phyloP scores from a whole-genome alignment of 1,284 basidiomycete genomes.

The Apiotrichum gracile region DNA sequence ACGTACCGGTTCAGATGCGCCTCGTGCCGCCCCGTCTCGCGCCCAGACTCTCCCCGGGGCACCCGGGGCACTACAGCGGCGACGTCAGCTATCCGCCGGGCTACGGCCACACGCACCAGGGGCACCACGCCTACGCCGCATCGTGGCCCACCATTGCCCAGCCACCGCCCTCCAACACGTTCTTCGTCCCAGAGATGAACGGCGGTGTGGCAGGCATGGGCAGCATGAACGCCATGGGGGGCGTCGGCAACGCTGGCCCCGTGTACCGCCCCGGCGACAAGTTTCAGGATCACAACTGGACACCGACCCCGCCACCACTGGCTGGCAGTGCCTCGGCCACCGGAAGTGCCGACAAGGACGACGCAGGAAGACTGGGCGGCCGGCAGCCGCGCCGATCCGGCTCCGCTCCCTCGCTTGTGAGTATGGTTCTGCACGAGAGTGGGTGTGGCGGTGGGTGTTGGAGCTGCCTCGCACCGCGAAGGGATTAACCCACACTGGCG shows the following conservation, averaged over 20 bases:
- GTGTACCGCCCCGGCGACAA: neutral
- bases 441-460: too few relatives aligned
- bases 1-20: constrained; percentile 3
- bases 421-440: neutral
- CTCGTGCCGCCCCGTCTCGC: neutral
- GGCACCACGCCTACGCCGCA: neutral
- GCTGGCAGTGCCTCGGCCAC: too few relatives aligned
- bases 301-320: neutral
- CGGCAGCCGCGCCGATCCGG: neutral
- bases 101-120: neutral
- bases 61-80: neutral
- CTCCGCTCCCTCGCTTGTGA: constrained; percentile 1
- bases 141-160: neutral
- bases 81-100: neutral
- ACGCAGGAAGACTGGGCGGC: too few relatives aligned
- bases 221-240: neutral
- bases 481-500: too few relatives aligned
- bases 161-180: neutral
- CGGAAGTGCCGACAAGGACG: neutral
- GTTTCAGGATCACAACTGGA: neutral
- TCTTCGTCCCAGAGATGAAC: neutral
- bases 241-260: neutral
- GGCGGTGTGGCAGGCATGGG: neutral
- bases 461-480: too few relatives aligned
- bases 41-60: neutral